phyloP scores from a whole-genome alignment of 2,329 filamentous ascomycete species.

The Seiridium unicorne region DNA sequence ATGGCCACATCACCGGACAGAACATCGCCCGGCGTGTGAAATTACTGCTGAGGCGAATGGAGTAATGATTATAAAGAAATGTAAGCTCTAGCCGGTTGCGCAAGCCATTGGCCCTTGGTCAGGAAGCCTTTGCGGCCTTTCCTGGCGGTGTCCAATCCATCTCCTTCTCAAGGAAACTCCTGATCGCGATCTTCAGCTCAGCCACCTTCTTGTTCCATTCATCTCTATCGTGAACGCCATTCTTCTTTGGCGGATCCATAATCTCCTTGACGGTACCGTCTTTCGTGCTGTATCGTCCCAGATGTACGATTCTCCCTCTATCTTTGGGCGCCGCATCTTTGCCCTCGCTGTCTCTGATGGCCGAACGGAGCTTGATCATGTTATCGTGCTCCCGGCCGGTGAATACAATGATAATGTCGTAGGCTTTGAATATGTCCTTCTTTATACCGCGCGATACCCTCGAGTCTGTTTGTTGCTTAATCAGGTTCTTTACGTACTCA shows the following conservation, averaged over 20 bases:
- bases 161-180: not conserved
- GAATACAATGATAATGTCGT: slow-evolving; percentile 2
- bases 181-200: not conserved
- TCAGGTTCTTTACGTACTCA: not conserved
- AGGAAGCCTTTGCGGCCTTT: not conserved
- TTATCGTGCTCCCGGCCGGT: not conserved
- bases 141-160: not conserved
- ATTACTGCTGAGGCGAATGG: too few relatives aligned
- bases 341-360: not conserved
- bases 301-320: not conserved
- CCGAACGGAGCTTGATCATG: slow-evolving; percentile 1
- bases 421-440: not conserved
- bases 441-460: not conserved
- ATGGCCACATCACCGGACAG: too few relatives aligned
- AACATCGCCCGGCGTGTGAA: too few relatives aligned
- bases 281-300: not conserved
- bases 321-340: not conserved
- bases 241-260: not conserved
- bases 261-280: not conserved
- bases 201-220: not conserved
- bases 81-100: too few relatives aligned
- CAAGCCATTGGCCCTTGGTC: too few relatives aligned
- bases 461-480: not conserved
- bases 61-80: too few relatives aligned
- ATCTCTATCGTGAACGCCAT: not conserved